phyloP scores from a whole-genome alignment of 495 filamentous ascomycete species.

The Delitschia confertaspora region DNA sequence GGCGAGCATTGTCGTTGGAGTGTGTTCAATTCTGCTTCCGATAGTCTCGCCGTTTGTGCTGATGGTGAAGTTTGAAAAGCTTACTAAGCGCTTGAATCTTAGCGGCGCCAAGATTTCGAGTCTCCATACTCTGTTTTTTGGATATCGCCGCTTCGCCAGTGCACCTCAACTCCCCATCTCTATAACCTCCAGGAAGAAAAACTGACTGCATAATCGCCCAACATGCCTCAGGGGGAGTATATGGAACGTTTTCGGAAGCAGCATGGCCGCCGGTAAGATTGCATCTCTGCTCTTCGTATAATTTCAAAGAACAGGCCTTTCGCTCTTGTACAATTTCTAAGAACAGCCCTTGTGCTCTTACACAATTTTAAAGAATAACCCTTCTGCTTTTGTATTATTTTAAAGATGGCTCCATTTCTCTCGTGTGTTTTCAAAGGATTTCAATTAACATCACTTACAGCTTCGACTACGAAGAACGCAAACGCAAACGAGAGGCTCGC shows the following conservation, averaged over 20 bases:
- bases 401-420: no score
- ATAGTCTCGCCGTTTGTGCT: neutral
- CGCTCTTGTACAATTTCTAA: no score
- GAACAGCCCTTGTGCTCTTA: no score
- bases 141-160: slow-evolving; percentile 7
- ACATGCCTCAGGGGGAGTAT: slow-evolving; percentile 87
- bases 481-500: slow-evolving; percentile 77
- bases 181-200: neutral
- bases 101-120: slow-evolving; percentile 17
- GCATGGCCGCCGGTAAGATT: slow-evolving; percentile 55
- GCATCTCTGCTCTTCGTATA: slow-evolving; percentile 18
- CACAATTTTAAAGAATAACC: no score
- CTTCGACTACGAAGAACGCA: slow-evolving; percentile 64
- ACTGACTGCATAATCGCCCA: slow-evolving; percentile 13
- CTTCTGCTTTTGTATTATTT: no score
- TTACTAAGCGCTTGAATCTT: slow-evolving; percentile 4
- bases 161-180: neutral
- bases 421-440: neutral
- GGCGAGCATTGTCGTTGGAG: slow-evolving; percentile 16
- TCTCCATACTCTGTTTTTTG: neutral
- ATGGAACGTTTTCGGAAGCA: slow-evolving; percentile 83
- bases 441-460: neutral
- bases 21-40: neutral
- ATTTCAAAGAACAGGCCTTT: no score
- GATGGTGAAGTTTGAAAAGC: slow-evolving; percentile 1